These are phyloP conservation scores for Graphiopsis chlorocephala DNA, from an alignment of 2,329 filamentous ascomycete genomes.

Conservation along the genomic window DNA sequence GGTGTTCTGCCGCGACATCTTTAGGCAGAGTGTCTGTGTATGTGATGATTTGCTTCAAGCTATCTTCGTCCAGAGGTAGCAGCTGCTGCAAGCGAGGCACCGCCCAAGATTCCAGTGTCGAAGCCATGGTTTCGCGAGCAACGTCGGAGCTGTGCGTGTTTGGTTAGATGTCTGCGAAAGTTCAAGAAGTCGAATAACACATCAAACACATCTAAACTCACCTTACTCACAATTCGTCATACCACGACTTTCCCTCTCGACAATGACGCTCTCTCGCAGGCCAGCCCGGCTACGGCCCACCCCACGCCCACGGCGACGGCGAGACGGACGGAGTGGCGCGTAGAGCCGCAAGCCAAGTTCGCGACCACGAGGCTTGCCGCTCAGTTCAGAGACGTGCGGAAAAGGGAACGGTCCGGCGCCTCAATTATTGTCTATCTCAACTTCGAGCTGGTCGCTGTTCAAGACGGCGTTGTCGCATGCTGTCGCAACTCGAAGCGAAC, in stretches of 20 bases:
- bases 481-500: slow-evolving; percentile 1
- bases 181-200: background rate
- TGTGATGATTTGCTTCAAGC: slow-evolving; percentile 77
- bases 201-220: background rate
- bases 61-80: slow-evolving; percentile 79
- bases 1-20: slow-evolving; percentile 74
- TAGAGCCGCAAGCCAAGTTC: background rate
- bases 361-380: background rate
- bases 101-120: slow-evolving; percentile 50
- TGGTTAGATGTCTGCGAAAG: background rate
- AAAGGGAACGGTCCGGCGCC: slow-evolving; percentile 6
- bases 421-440: slow-evolving; percentile 8
- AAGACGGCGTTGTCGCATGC: slow-evolving; percentile 11
- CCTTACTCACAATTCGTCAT: slow-evolving; percentile 4
- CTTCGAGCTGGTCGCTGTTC: background rate
- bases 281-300: background rate
- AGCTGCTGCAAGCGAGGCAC: slow-evolving; percentile 72
- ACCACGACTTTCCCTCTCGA: background rate
- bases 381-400: background rate
- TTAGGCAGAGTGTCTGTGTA: slow-evolving; percentile 77
- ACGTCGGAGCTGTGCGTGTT: background rate
- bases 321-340: background rate
- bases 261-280: background rate
- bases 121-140: slow-evolving; percentile 22
- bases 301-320: background rate